Conservation (phyloP, 2,329 filamentous ascomycete genomes). For the Ophidiomyces ophidiicola region DNA sequence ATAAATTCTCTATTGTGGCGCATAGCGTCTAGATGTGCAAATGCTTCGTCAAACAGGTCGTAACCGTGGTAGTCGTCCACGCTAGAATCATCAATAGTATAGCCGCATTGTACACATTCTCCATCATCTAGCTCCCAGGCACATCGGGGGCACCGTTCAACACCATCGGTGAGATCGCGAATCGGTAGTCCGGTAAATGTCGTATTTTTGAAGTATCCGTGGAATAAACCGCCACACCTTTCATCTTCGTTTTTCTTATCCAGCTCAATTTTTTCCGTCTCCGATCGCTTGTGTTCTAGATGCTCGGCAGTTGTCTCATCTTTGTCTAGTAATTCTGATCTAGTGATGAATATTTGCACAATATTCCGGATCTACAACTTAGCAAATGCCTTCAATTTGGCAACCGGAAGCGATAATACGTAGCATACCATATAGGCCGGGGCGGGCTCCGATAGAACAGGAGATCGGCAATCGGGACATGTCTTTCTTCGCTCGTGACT, state of each 20-base stretch:
- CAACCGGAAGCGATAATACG: constrained; percentile 10
- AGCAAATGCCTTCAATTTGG: not conserved
- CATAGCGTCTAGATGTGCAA: not conserved
- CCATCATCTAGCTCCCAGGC: constrained; percentile 53
- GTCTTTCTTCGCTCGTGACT: constrained; percentile 47
- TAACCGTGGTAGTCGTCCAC: constrained; percentile 33
- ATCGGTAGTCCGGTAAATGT: constrained; percentile 31
- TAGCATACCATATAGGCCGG: constrained; percentile 51
- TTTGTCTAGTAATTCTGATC: constrained; percentile 48
- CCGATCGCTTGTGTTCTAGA: constrained; percentile 44
- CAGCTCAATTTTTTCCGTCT: constrained; percentile 46
- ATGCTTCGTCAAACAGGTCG: constrained; percentile 5
- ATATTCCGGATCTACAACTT: constrained; percentile 48
- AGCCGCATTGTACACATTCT: constrained; percentile 45
- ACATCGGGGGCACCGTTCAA: constrained; percentile 52
- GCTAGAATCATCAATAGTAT: constrained; percentile 36
- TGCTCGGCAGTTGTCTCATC: constrained; percentile 55
- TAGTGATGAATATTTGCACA: constrained; percentile 49
- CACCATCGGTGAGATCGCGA: constrained; percentile 47
- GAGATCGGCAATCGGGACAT: constrained; percentile 55
- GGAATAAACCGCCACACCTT: constrained; percentile 48
- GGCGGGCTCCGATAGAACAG: constrained; percentile 47
- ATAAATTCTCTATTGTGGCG: constrained; percentile 1
- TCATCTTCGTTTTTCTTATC: constrained; percentile 45
- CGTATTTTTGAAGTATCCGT: constrained; percentile 43